Percentiles rank a stretch among this genome's conserved stretches.
These are phyloP conservation scores for Carex arenaria DNA, from an alignment of 202 grass and related monocot species.

Conservation along the genomic window DNA sequence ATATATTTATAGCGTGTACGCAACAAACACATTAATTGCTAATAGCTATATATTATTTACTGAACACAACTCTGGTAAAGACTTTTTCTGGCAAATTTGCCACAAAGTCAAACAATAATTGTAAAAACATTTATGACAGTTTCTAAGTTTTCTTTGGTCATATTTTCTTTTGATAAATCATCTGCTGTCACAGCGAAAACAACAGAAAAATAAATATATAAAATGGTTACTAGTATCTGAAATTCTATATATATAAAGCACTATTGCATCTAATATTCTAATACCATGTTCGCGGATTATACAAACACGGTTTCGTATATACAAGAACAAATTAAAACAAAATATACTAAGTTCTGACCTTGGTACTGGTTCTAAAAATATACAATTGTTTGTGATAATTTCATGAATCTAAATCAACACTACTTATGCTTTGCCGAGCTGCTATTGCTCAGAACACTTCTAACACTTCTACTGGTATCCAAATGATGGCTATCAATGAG, in stretches of 20 bases:
- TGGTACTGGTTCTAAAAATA: background rate
- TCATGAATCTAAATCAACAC: background rate
- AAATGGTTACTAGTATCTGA: background rate
- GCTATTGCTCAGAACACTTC: background rate
- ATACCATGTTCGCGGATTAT: background rate
- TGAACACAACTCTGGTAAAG: background rate
- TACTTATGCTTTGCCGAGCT: background rate
- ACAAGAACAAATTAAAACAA: background rate
- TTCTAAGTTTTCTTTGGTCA: background rate
- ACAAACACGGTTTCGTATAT: background rate
- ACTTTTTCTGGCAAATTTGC: background rate
- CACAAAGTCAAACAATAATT: background rate
- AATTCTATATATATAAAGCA: background rate
- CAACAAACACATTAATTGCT: background rate
- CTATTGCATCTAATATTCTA: background rate
- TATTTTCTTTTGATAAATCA: background rate
- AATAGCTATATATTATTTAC: background rate
- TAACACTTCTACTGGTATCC: background rate
- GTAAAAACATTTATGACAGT: background rate
- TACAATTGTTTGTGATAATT: background rate
- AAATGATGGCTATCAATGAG: conserved; percentile 70
- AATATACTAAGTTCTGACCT: background rate
- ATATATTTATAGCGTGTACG: background rate
- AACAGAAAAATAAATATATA: background rate
- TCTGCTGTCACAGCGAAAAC: background rate